Evolutionary conservation across 257 asterid species (phyloP).

Genomic region (Fraxinus americana): DNA sequence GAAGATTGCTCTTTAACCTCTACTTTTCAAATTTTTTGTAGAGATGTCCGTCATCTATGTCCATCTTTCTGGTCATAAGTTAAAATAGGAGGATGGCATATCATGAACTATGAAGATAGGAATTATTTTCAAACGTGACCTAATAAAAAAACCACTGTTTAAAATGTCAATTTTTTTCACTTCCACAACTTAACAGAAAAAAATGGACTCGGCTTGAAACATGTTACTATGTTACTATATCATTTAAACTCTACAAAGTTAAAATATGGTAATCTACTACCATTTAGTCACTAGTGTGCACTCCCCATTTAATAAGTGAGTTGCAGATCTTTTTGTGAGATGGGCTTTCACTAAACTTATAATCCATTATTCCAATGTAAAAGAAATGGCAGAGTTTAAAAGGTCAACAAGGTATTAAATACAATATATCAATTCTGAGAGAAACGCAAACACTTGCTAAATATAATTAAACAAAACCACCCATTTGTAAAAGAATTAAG

Average conservation of each 20-base stretch:
- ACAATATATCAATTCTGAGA: background rate
- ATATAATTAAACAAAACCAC: background rate
- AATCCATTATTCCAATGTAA: background rate
- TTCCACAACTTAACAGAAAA: too few relatives aligned
- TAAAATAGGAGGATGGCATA: background rate
- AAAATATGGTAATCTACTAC: background rate
- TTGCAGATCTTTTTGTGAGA: background rate
- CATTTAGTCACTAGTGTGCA: background rate
- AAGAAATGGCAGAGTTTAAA: background rate
- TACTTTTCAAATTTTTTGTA: too few relatives aligned
- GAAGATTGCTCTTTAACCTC: too few relatives aligned
- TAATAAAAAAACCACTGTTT: background rate
- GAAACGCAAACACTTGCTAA: background rate
- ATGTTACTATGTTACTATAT: background rate
- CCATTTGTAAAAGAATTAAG: background rate
- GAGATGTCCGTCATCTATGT: background rate
- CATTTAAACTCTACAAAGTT: conserved; percentile 12
- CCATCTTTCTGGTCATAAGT: background rate
- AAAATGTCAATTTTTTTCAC: too few relatives aligned
- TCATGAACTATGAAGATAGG: background rate
- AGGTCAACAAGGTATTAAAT: background rate
- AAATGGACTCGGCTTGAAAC: too few relatives aligned
- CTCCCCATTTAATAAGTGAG: background rate
- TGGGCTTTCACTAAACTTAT: background rate
- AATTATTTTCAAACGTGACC: background rate